Conservation (phyloP, 805 yeast genomes). For the Saccharomyces eubayanus region DNA sequence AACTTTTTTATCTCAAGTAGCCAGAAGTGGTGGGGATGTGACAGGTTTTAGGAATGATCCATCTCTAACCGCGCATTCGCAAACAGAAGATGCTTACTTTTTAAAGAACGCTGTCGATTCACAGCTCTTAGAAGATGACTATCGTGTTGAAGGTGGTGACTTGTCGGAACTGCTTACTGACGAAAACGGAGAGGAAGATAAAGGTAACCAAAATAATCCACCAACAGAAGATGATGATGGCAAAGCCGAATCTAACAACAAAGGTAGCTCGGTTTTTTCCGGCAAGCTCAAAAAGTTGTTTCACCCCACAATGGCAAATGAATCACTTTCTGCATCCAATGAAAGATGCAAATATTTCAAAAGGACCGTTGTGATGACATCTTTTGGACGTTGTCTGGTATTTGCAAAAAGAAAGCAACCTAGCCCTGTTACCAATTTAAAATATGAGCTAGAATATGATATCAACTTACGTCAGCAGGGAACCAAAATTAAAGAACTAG, state of each 20-base stretch:
- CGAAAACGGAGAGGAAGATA: neutral
- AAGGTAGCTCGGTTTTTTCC: slow-evolving; percentile 12
- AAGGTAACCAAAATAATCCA: neutral
- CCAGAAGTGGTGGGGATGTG: slow-evolving; percentile 37
- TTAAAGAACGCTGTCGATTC: slow-evolving; percentile 16
- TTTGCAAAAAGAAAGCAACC: slow-evolving; percentile 36
- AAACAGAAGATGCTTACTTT: slow-evolving; percentile 29
- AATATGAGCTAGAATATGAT: slow-evolving; percentile 43
- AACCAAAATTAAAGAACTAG: slow-evolving; percentile 49
- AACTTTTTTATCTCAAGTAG: slow-evolving; percentile 37
- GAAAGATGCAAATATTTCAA: slow-evolving; percentile 5
- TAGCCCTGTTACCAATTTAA: slow-evolving; percentile 25
- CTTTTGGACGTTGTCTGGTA: slow-evolving; percentile 48
- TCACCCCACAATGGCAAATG: slow-evolving; percentile 12
- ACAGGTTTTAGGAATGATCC: slow-evolving; percentile 35
- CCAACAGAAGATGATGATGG: neutral
- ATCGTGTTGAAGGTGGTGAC: slow-evolving; percentile 13
- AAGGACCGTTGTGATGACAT: slow-evolving; percentile 9
- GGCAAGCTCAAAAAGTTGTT: slow-evolving; percentile 25
- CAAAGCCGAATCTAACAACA: slow-evolving; percentile 1
- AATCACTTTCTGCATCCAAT: neutral
- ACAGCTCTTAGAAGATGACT: slow-evolving; percentile 13
- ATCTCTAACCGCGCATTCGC: slow-evolving; percentile 5
- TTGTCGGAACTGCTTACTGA: neutral
- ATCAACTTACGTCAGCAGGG: slow-evolving; percentile 46